Evolutionary conservation across 345 rosid species (phyloP), one percentile per base, ranked within the genome.

Genomic region (Erysimum cheiranthoides): DNA sequence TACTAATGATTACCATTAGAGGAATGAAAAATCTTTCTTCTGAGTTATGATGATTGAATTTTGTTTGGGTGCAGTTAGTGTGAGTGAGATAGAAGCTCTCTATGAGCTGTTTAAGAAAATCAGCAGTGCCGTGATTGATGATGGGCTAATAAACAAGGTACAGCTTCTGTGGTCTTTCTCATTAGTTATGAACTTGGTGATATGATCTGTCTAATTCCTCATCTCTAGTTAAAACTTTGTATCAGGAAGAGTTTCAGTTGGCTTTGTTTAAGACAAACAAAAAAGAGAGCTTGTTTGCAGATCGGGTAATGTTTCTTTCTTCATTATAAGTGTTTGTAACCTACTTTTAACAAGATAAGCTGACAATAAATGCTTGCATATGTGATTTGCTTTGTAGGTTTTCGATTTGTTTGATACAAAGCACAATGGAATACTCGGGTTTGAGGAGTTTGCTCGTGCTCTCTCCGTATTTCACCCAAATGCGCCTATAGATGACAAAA

Each of bases 21-120:
- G 64, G 43, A 42, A 17, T 25, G n/a, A 34, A 21, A 32, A 7
- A 46, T 56, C 8, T 42, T 74, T 79, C 21, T n/a, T 65, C 31
- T 77, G 67, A 76, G 49, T 36, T 39, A 36, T 75, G 30, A 66
- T 68, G 16, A 28, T 74, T 75, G 68, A 14, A 14, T 61, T 49
- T 64, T 67, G 35, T 42, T 54, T 66, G 18, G 57, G 12, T 83
- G 91, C 93, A 96, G 98, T 96, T 75, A 93, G 93, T 73, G 99
- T 93, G 53, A 96, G 99, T 81, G 99, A 95, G 85, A 89, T 95
- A 52, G 99, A 95, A 81, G 99, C 99, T 28, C 90, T 95, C 18
- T 96, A 96, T 74, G 99, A 96, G 82, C 94, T 96, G 28, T 96
- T 96, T 73, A 93, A 96, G 89, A 93, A 93, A 88, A 96, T 96